Conservation (phyloP, 108 stramenopile species). For the Seminavis robusta region DNA sequence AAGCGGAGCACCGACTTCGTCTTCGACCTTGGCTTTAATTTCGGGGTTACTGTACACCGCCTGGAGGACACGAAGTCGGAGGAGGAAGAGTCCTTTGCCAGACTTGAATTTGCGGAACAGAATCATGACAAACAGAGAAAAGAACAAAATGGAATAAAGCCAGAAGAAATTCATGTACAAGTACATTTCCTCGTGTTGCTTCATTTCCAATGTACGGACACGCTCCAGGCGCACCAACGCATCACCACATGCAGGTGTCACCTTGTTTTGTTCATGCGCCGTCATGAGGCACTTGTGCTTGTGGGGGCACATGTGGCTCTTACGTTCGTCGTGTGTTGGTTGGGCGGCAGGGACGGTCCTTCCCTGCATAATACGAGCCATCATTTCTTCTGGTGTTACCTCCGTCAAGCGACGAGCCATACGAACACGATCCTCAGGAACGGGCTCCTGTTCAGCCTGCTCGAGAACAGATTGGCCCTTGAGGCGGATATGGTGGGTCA, state of each 20-base stretch:
- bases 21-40: constrained; percentile 22
- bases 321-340: too few relatives aligned
- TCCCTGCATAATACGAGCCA: constrained; percentile 8
- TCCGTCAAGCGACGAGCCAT: constrained; percentile 45
- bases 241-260: constrained; percentile 12
- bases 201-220: constrained; percentile 7
- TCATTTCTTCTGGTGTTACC: constrained; percentile 16
- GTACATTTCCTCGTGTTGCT: background rate
- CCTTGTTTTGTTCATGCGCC: constrained; percentile 6
- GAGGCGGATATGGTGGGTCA: too few relatives aligned
- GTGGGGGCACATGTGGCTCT: too few relatives aligned
- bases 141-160: constrained; percentile 7
- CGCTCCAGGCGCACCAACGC: constrained; percentile 20
- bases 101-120: background rate
- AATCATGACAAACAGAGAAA: background rate
- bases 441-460: background rate
- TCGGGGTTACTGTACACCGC: constrained; percentile 24
- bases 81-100: background rate
- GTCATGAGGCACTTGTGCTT: constrained; percentile 28
- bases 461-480: too few relatives aligned
- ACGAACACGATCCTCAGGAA: constrained; percentile 4
- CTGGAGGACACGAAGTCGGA: constrained; percentile 12
- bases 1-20: constrained; percentile 21
- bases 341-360: too few relatives aligned
- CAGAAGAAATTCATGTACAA: constrained; percentile 3